A percentile compares a stretch with the other conserved stretches of the same genome.
phyloP scores from a whole-genome alignment of 192 early-diverging fungal species.

The Mycoemilia scoparia region DNA sequence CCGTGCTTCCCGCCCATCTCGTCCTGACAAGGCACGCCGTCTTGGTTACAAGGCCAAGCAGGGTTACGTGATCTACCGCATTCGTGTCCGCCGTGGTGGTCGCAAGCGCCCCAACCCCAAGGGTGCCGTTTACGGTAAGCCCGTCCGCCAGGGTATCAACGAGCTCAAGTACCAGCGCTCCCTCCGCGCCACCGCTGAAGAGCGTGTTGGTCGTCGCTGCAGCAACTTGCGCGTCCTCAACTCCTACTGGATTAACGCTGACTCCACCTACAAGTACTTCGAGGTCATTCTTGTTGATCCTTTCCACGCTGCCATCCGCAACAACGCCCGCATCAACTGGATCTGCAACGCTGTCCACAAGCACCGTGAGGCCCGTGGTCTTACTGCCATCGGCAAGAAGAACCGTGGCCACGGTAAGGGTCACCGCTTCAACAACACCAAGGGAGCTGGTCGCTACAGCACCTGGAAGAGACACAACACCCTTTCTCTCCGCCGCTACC shows the following conservation, averaged over 20 bases:
- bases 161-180: conserved; percentile 98
- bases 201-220: conserved; percentile 95
- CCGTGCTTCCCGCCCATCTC: conserved; percentile 94
- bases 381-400: conserved; percentile 93
- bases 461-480: conserved; percentile 93
- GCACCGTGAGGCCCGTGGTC: conserved; percentile 95
- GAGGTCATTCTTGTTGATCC: conserved; percentile 99
- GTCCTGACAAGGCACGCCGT: conserved; percentile 98
- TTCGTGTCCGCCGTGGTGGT: conserved; percentile 96
- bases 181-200: conserved; percentile 83
- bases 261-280: conserved; percentile 98
- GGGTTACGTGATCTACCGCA: conserved; percentile 97
- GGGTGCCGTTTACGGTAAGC: conserved; percentile 98
- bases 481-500: conserved; percentile 82
- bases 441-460: conserved; percentile 82
- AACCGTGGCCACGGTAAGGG: conserved; percentile 95
- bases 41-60: conserved; percentile 99
- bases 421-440: conserved; percentile 91
- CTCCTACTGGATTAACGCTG: conserved; percentile 99
- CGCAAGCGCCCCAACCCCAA: conserved; percentile 95
- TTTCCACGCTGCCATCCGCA: conserved; percentile 93
- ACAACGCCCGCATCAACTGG: conserved; percentile 99
- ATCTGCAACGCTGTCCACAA: conserved; percentile 96
- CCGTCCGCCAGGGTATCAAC: conserved; percentile 91
- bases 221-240: conserved; percentile 95